phyloP scores from a whole-genome alignment of 495 filamentous ascomycete genomes.

The Annulohypoxylon maeteangense region DNA sequence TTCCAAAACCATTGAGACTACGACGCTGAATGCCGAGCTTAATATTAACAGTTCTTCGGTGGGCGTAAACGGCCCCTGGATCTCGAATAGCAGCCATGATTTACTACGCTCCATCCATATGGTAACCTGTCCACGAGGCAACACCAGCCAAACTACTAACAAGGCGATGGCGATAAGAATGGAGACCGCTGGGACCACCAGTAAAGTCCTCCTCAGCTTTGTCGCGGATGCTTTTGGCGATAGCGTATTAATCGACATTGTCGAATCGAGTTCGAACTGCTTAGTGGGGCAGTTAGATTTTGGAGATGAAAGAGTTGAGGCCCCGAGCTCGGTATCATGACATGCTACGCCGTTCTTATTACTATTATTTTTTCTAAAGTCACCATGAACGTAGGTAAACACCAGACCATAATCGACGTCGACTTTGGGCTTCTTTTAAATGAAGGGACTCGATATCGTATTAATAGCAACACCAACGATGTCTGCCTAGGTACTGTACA shows the following conservation, averaged over 20 bases:
- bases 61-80: conserved; percentile 12
- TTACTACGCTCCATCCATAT: conserved; percentile 11
- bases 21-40: conserved; percentile 28
- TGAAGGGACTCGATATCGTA: conserved; percentile 4
- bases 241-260: not conserved
- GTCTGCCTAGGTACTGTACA: conserved; percentile 11
- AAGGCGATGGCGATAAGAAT: not conserved
- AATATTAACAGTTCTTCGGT: conserved; percentile 22
- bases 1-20: conserved; percentile 25
- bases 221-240: not conserved
- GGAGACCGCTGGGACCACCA: not conserved
- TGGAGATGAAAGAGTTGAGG: not conserved
- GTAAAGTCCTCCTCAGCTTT: not conserved
- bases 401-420: not conserved
- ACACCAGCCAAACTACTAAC: not conserved
- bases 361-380: not conserved
- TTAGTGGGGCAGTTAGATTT: not conserved
- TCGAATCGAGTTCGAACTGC: not conserved
- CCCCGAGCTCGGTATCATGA: not conserved
- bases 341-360: not conserved
- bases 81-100: conserved; percentile 2
- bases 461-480: conserved; percentile 18
- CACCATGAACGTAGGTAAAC: not conserved
- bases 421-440: conserved; percentile 7
- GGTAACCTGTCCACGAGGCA: conserved; percentile 2